Percentiles rank a stretch among this genome's conserved stretches.
Conservation (phyloP, 1,284 basidiomycete genomes). For the Jaminaea rosea region DNA sequence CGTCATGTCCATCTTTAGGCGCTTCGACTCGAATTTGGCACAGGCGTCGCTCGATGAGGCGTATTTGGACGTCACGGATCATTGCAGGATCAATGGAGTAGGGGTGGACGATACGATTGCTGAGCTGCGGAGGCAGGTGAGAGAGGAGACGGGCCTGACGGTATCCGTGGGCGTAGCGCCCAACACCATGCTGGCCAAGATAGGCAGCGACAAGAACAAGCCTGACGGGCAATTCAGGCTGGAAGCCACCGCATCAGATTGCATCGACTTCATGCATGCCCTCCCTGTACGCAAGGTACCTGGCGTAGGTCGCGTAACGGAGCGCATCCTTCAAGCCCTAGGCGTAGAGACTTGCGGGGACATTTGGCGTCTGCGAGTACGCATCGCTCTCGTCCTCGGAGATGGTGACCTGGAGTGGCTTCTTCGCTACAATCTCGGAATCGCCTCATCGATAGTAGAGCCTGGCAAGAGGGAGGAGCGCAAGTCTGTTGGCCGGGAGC, state of each 20-base stretch:
- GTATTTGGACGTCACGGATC: conserved; percentile 72
- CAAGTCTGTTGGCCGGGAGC: conserved; percentile 41
- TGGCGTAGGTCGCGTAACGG: conserved; percentile 42
- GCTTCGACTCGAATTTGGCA: conserved; percentile 72
- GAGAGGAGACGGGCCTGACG: conserved; percentile 56
- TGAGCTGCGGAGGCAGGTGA: conserved; percentile 26
- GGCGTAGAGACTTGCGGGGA: conserved; percentile 38
- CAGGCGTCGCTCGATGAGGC: conserved; percentile 66
- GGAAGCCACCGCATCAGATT: conserved; percentile 19
- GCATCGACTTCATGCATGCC: conserved; percentile 33
- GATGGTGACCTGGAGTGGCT: conserved; percentile 33
- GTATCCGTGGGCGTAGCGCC: conserved; percentile 65
- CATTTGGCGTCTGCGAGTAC: conserved; percentile 34
- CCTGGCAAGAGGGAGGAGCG: conserved; percentile 34
- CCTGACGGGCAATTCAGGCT: conserved; percentile 39
- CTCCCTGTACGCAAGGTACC: conserved; percentile 41
- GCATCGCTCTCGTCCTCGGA: conserved; percentile 27
- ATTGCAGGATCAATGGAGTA: conserved; percentile 62
- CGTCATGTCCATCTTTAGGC: conserved; percentile 54
- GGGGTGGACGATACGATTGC: conserved; percentile 65
- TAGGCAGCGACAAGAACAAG: conserved; percentile 70
- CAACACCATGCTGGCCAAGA: conserved; percentile 62
- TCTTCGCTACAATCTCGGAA: conserved; percentile 32
- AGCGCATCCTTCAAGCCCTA: conserved; percentile 35
- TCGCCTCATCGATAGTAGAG: conserved; percentile 31